Base-by-base conservation (phyloP, 495 filamentous ascomycete species). In the Penicillium turbatum region DNA sequence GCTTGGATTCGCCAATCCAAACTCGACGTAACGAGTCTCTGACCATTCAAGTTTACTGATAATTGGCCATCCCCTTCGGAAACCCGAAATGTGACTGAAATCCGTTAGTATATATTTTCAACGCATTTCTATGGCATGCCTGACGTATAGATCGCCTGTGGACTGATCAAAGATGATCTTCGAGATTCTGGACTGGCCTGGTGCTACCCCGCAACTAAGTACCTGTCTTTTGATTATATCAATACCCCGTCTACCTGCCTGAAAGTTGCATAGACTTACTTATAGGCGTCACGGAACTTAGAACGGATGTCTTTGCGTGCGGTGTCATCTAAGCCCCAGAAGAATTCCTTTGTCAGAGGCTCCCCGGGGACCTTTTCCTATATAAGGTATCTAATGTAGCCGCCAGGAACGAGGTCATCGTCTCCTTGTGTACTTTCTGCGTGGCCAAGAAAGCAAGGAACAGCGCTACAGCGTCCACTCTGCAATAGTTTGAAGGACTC, bases 131-230 rank as follows among this genome's bases (percentile, higher is more conserved):
- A 37, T 31, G 37, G 39, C 1, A 52, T 38, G 1, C 30, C 19
- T 27, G 26, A 52, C 59, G 31, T 55, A 58, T 55, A 62, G 7
- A 42, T 51, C 53, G 36, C 51, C 51, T 2, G 59, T 55, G 32
- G 46, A 40, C 46, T 43, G 45, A 40, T 61, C 59, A 53, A 29
- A 61, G 29, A 61, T 61, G 29, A 61, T 61, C 30, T 57, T 57
- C 2, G 54, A 61, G n/a, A 55, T 55, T 30, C 43, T 53, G 5
- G 45, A 24, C 10, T 37, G 2, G 3, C 24, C 35, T 53, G 59
- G 51, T 47, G 1, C 16, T 29, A 53, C 21, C 12, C 55, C 51
- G 32, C 54, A 55, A 46, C 48, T 10, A n/a, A 62, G 30, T 7
- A 58, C 17, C 51, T 62, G 6, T 53, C 59, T 59, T n/a, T 52